phyloP scores from a whole-genome alignment of 495 filamentous ascomycete genomes.

The Mytilinidion resinicola region DNA sequence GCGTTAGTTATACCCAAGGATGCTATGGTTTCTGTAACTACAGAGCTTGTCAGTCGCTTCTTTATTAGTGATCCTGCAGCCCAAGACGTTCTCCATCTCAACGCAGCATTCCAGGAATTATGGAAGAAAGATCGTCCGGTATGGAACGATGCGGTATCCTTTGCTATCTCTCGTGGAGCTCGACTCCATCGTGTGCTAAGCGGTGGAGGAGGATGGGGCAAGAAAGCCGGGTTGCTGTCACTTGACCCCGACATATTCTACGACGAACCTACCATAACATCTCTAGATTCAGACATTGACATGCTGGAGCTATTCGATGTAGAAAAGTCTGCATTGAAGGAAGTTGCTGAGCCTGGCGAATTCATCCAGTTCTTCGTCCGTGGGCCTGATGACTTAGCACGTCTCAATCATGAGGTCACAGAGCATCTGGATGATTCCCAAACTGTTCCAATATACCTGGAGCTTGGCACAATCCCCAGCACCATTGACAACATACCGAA shows the following conservation, averaged over 20 bases:
- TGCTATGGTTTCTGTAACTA: neutral
- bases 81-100: neutral
- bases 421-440: too few relatives aligned
- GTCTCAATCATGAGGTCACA: too few relatives aligned
- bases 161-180: conserved; percentile 18
- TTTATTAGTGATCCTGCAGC: neutral
- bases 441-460: neutral
- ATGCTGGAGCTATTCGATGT: conserved; percentile 5
- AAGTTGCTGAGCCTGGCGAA: conserved; percentile 19
- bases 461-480: conserved; percentile 19
- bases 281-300: neutral
- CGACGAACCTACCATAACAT: neutral
- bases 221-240: conserved; percentile 75
- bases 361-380: conserved; percentile 27
- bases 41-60: too few relatives aligned
- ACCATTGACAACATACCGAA: conserved; percentile 9
- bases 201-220: conserved; percentile 86
- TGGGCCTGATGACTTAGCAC: too few relatives aligned
- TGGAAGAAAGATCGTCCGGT: conserved; percentile 14
- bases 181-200: conserved; percentile 50
- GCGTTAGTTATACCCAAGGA: conserved; percentile 50
- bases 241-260: conserved; percentile 61
- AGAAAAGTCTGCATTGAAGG: conserved; percentile 15
- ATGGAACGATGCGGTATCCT: conserved; percentile 12
- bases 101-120: conserved; percentile 1